Evolutionary conservation across 2,329 filamentous ascomycete genomes (phyloP).

Genomic region (Calonectria hongkongensis): DNA sequence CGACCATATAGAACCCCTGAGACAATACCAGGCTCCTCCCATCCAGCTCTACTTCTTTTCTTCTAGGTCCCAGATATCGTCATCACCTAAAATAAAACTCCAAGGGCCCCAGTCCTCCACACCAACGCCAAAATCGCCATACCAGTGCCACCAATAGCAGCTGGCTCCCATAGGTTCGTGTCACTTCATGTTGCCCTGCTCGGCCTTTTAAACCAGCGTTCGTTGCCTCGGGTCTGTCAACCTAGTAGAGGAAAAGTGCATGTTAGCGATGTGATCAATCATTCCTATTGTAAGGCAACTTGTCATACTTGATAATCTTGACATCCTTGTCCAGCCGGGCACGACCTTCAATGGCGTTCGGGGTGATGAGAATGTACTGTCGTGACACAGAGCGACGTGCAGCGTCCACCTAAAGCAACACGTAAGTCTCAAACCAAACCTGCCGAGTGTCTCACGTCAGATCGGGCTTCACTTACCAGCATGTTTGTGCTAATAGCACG

Average conservation of each 20-base stretch:
- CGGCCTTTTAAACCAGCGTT: constrained; percentile 60
- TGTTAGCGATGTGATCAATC: not conserved
- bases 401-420: constrained; percentile 79
- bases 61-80: constrained; percentile 29
- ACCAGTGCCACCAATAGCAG: constrained; percentile 33
- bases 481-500: constrained; percentile 94
- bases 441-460: constrained; percentile 30
- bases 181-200: constrained; percentile 22
- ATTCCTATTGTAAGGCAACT: not conserved
- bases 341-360: constrained; percentile 84
- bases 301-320: constrained; percentile 81
- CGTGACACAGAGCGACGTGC: constrained; percentile 90
- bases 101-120: constrained; percentile 23
- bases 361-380: constrained; percentile 97
- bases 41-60: not conserved
- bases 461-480: constrained; percentile 78
- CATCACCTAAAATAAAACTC: constrained; percentile 48
- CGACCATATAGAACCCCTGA: constrained; percentile 39
- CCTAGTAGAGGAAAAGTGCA: constrained; percentile 57
- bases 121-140: constrained; percentile 39
- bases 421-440: constrained; percentile 23
- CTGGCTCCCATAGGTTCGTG: constrained; percentile 38
- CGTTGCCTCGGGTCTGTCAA: constrained; percentile 77
- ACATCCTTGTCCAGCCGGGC: constrained; percentile 80
- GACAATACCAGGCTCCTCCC: constrained; percentile 29